A percentile compares a stretch with the other conserved stretches of the same genome.
Conservation (phyloP, 345 rosid species). For the Pistacia vera region DNA sequence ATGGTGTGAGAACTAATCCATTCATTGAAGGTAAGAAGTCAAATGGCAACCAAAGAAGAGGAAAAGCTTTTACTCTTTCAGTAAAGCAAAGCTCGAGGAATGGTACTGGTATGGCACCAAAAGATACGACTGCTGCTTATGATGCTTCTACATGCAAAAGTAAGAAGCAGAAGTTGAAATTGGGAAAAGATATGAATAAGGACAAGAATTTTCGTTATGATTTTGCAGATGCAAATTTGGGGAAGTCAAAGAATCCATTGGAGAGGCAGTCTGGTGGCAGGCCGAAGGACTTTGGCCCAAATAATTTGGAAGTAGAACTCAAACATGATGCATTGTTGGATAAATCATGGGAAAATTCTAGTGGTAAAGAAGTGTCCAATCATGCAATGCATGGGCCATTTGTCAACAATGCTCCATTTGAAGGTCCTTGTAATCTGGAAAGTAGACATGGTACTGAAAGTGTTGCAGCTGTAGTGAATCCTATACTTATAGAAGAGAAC, state of each 20-base stretch:
- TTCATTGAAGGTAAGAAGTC: constrained; percentile 39
- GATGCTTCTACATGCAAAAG: constrained; percentile 32
- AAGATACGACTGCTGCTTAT: constrained; percentile 23
- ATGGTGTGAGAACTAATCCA: constrained; percentile 33
- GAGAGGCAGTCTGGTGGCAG: constrained; percentile 27
- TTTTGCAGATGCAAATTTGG: constrained; percentile 24
- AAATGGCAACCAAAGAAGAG: constrained; percentile 30
- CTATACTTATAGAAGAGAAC: constrained; percentile 33
- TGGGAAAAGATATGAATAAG: constrained; percentile 34
- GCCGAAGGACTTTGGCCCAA: constrained; percentile 25
- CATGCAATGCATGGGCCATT: constrained; percentile 24
- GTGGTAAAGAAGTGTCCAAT: constrained; percentile 31
- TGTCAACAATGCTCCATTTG: constrained; percentile 29
- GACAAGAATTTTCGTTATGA: constrained; percentile 26
- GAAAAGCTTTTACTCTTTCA: constrained; percentile 15
- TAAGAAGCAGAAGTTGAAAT: constrained; percentile 32
- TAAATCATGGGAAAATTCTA: constrained; percentile 36
- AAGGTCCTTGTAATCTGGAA: constrained; percentile 23
- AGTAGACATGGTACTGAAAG: constrained; percentile 33
- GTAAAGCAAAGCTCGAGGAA: constrained; percentile 31
- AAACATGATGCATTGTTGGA: constrained; percentile 24
- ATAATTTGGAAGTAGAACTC: constrained; percentile 25
- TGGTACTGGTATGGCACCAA: constrained; percentile 30
- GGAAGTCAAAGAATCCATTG: constrained; percentile 13
- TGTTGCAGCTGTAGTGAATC: constrained; percentile 33